A percentile compares a stretch with the other conserved stretches of the same genome.
phyloP scores from a whole-genome alignment of 78 protist species.

The Mantamonas sphyraenae region DNA sequence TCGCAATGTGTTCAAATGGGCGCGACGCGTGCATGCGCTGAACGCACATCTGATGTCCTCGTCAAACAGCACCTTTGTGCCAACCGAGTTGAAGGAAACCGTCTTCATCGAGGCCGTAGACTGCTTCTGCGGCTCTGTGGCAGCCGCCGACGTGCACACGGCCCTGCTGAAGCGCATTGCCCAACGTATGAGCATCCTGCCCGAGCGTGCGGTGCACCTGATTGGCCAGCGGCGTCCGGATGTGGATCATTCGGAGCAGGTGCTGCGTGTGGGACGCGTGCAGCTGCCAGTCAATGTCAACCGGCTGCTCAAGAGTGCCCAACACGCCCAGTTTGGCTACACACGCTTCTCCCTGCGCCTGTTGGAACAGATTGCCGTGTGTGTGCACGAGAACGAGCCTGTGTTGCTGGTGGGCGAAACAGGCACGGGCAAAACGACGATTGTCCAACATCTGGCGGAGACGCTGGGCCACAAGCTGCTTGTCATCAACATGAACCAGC shows the following conservation, averaged over 20 bases:
- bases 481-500: constrained; percentile 91
- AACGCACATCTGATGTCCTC: neutral
- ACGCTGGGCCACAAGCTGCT: constrained; percentile 48
- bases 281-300: no score
- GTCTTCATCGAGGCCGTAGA: constrained; percentile 62
- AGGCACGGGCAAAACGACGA: constrained; percentile 96
- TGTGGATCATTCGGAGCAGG: neutral
- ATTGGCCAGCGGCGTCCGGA: no score
- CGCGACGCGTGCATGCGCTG: neutral
- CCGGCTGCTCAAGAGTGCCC: no score
- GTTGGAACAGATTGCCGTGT: constrained; percentile 72
- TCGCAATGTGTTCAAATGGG: constrained; percentile 79
- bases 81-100: constrained; percentile 31
- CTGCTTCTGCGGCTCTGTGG: constrained; percentile 40
- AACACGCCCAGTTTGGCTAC: constrained; percentile 51
- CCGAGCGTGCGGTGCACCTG: no score
- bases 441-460: constrained; percentile 87
- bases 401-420: constrained; percentile 89
- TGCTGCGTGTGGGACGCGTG: no score
- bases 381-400: constrained; percentile 75
- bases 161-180: constrained; percentile 27
- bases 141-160: constrained; percentile 22
- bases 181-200: no score
- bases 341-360: constrained; percentile 57
- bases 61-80: neutral